Base-by-base conservation (phyloP, 140 eudicot species). In the Oenanthe javanica region DNA sequence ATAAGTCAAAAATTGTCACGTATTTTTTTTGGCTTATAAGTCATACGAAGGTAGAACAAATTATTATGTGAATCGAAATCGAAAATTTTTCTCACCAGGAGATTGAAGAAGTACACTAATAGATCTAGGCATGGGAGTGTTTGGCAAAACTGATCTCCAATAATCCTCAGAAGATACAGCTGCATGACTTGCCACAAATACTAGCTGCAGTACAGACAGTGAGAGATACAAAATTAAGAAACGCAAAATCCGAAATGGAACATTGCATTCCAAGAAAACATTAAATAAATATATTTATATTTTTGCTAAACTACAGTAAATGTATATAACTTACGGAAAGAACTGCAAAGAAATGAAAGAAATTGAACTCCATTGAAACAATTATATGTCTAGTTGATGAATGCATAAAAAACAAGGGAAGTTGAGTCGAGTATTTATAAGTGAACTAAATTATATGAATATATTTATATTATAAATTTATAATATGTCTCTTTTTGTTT, bases 131-230 rank as follows among this genome's bases (percentile, higher is more conserved):
- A 87, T 84, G 50, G 86, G 88, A 79, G 92, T 46, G 80, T 84
- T 82, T 25, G 89, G 86, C 77, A 88, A 81, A 74, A 81, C 78
- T 4, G 88, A 49, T 12, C 63, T 86, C 92, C 89, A 88, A 83
- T 88, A 86, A 6, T 70, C 83, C 51, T 84, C 86, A 49, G 84
- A 21, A 51, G 91, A 19, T 18, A 72, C 15, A 31, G 79, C 81
- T 71, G 89, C 89, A 80, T 86, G 52, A 78, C 88, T 79, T 66
- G 36, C 85, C 25, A 84, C 87, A 71, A 81, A 1, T 23, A 66
- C 84, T 27, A 85, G 23, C 89, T 83, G 76, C 76, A 81, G 3
- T 2, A n/a, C 31, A 75, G 11, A 27, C 40, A 13, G 16, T 0
- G 6, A 48, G 6, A 50, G 8, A 27, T 4, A n/a, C 25, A 14